Evolutionary conservation across 2,329 filamentous ascomycete genomes (phyloP).

Genomic region (Pseudogymnoascus sp.): DNA sequence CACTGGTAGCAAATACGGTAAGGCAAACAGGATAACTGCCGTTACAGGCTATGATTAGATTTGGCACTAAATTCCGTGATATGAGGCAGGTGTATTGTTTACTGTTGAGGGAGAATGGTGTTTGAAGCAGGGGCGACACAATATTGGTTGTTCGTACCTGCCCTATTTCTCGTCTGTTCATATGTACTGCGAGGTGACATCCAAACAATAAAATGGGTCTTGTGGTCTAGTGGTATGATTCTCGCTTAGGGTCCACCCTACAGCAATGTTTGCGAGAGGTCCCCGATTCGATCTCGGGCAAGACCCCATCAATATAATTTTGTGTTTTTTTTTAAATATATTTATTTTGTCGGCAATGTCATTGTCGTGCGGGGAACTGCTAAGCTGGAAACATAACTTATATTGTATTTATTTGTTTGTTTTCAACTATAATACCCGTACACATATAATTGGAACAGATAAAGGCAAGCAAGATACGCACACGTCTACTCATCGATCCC

Average conservation of each 20-base stretch:
- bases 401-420: background rate
- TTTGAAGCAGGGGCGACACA: background rate
- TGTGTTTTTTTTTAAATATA: background rate
- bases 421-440: background rate
- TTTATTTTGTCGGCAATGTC: background rate
- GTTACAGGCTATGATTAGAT: background rate
- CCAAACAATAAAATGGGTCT: background rate
- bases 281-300: conserved; percentile 7
- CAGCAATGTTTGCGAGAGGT: conserved; percentile 5
- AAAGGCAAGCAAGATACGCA: background rate
- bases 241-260: conserved; percentile 6
- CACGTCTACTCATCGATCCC: background rate
- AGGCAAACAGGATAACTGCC: background rate
- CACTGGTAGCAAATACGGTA: background rate
- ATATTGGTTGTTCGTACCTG: background rate
- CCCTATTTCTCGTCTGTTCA: background rate
- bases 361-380: background rate
- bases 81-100: background rate
- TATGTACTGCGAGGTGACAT: background rate
- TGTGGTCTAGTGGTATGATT: conserved; percentile 8
- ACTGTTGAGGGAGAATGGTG: background rate
- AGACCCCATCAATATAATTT: background rate
- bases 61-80: background rate
- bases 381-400: background rate
- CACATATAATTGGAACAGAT: too few relatives aligned